Base-by-base conservation (phyloP, 768 basidiomycete species). In the Mycena amicta region DNA sequence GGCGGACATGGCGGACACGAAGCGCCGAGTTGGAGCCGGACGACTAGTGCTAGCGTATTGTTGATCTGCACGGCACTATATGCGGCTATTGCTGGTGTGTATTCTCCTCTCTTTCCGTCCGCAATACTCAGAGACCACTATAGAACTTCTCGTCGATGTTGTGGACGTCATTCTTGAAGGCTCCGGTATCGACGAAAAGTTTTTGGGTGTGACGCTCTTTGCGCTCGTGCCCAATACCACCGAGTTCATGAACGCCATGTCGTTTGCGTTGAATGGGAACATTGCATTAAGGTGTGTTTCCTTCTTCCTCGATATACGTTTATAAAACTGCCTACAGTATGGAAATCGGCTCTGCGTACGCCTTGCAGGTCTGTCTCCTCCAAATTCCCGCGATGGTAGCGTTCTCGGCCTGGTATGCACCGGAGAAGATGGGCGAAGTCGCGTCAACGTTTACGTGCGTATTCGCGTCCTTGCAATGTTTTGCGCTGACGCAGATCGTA, bases 331-430 rank as follows among this genome's bases (percentile, higher is more conserved):
- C 23, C n/a, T 57, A 28, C 62, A 98, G 95, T 72, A 98, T 98
- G 95, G 97, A 98, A 75, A 98, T 99, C 66, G 97, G 97, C 15
- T 98, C 97, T 1, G 97, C 97, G 3, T 99, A 99, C 73, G 97
- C 97, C 4, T 81, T 99, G 2, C 97, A 99, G 74, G 97, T 99
- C 16, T 99, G 97, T 72, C 80, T 99, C 53, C 81, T 99, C 15
- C 97, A 99, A 73, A 94, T 98, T 29, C 97, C 97, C 2, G 93
- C 95, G 2, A 98, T 99, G 96, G 94, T 99, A 15, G 96, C 94
- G 0, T 98, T 99, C 74, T 95, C 93, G 20, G 96, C 95, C 4
- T 94, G 92, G 85, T 97, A 95, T 68, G 87, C 89, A 53, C 92
- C 93, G 0, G 83, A 85, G 31, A 84, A 85, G 68, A 89, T 96